Evolutionary conservation across 441 rosid genomes (phyloP).

Genomic region (Gossypium lobatum): DNA sequence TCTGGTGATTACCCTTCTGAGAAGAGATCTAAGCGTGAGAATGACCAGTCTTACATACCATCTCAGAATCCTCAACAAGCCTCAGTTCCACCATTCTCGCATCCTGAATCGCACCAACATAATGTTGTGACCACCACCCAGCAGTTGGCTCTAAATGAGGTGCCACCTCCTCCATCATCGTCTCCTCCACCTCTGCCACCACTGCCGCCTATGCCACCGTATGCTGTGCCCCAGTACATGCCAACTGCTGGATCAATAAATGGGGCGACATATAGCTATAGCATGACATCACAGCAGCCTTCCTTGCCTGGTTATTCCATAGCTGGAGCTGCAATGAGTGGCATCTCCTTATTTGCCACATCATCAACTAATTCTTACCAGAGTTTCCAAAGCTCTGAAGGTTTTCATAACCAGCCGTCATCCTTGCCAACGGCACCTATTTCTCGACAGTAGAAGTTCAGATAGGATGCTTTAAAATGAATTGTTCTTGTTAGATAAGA

Average conservation of each 20-base stretch:
- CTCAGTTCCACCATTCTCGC: not conserved
- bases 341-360: conserved; percentile 4
- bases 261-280: conserved; percentile 12
- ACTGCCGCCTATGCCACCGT: conserved; percentile 11
- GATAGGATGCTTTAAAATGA: not conserved
- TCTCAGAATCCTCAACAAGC: conserved; percentile 11
- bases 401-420: conserved; percentile 10
- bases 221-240: conserved; percentile 10
- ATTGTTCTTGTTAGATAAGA: not conserved
- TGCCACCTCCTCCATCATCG: conserved; percentile 20
- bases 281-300: not conserved
- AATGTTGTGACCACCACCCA: not conserved
- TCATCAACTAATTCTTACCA: conserved; percentile 14
- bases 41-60: conserved; percentile 45
- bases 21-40: conserved; percentile 71
- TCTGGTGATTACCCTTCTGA: conserved; percentile 46
- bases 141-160: conserved; percentile 6
- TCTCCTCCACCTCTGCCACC: conserved; percentile 18
- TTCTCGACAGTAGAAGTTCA: conserved; percentile 7
- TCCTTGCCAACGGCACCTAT: conserved; percentile 5
- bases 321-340: conserved; percentile 2
- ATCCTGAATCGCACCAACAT: conserved; percentile 7
- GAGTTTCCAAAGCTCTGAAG: conserved; percentile 18
- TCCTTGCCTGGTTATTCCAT: conserved; percentile 11
- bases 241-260: conserved; percentile 14